These are phyloP conservation scores for Fusarium sp. DNA, from an alignment of 2,329 filamentous ascomycete genomes.

Conservation along the genomic window DNA sequence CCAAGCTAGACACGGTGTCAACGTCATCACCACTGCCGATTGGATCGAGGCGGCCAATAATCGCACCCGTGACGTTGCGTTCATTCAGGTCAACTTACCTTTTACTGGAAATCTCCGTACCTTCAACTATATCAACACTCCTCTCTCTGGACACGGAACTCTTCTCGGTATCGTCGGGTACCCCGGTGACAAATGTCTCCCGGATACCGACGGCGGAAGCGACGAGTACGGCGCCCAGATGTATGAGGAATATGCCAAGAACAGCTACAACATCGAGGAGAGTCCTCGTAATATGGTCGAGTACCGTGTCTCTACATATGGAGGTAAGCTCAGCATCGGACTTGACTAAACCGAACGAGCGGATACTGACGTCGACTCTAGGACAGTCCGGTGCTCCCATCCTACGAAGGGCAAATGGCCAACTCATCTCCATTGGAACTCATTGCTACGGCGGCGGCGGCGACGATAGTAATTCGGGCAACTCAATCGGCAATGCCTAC, in stretches of 20 bases:
- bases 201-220: slow-evolving; percentile 7
- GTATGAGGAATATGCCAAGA: slow-evolving; percentile 50
- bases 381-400: slow-evolving; percentile 51
- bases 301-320: slow-evolving; percentile 50
- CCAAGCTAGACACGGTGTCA: background rate
- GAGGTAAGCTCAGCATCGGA: slow-evolving; percentile 39
- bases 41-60: slow-evolving; percentile 35
- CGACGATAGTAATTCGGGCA: slow-evolving; percentile 47
- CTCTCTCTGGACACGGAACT: background rate
- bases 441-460: slow-evolving; percentile 48
- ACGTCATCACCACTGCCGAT: slow-evolving; percentile 40
- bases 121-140: slow-evolving; percentile 42
- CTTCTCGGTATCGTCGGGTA: slow-evolving; percentile 54
- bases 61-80: slow-evolving; percentile 43
- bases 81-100: slow-evolving; percentile 45
- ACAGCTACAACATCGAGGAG: slow-evolving; percentile 42
- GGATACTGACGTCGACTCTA: slow-evolving; percentile 14
- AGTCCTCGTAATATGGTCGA: slow-evolving; percentile 49
- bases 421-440: slow-evolving; percentile 45
- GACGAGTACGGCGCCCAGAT: slow-evolving; percentile 52
- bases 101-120: slow-evolving; percentile 44
- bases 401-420: slow-evolving; percentile 25
- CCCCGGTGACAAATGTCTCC: slow-evolving; percentile 48
- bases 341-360: too few relatives aligned
- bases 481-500: slow-evolving; percentile 37